Evolutionary conservation across 2,329 filamentous ascomycete species (phyloP).

Genomic region (Aotearoamyces nothofagi): DNA sequence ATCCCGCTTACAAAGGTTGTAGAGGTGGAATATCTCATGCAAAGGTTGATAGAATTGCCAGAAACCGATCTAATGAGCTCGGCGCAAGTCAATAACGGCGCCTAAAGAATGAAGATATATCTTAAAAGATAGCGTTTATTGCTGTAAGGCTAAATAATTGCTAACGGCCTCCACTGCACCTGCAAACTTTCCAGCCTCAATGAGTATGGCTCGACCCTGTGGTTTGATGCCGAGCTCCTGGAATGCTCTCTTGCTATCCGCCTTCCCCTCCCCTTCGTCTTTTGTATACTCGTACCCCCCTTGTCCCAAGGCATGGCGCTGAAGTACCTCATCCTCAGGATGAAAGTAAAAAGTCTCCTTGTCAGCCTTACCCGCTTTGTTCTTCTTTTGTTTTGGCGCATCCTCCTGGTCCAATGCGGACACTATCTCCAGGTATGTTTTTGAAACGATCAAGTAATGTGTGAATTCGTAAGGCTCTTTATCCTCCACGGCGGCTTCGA

Average conservation of each 20-base stretch:
- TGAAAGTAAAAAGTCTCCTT: constrained; percentile 77
- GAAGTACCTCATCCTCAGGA: constrained; percentile 81
- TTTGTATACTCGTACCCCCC: constrained; percentile 68
- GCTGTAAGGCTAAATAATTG: constrained; percentile 51
- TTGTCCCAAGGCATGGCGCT: constrained; percentile 56
- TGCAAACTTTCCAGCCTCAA: constrained; percentile 66
- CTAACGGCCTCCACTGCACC: constrained; percentile 60
- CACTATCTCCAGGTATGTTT: constrained; percentile 80
- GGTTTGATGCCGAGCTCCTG: constrained; percentile 83
- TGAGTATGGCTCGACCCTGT: constrained; percentile 70
- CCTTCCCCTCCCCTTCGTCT: constrained; percentile 58
- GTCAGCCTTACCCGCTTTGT: constrained; percentile 48
- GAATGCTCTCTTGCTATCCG: constrained; percentile 88
- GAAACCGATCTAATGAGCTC: constrained; percentile 2
- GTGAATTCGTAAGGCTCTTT: constrained; percentile 86
- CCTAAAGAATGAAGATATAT: constrained; percentile 2
- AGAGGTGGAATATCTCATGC: constrained; percentile 96
- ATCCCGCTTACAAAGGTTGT: constrained; percentile 97
- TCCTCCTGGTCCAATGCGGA: constrained; percentile 62
- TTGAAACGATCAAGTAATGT: constrained; percentile 83
- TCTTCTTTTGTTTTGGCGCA: constrained; percentile 42
- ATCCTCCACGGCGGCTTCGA: constrained; percentile 75
- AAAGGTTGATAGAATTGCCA: constrained; percentile 46
- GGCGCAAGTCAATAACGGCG: constrained; percentile 6
- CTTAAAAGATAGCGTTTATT: constrained; percentile 20